Percentiles rank a stretch among this genome's conserved stretches.
phyloP scores from a whole-genome alignment of 1,139 yeast species.

The Sugiyamaella grinbergsii region DNA sequence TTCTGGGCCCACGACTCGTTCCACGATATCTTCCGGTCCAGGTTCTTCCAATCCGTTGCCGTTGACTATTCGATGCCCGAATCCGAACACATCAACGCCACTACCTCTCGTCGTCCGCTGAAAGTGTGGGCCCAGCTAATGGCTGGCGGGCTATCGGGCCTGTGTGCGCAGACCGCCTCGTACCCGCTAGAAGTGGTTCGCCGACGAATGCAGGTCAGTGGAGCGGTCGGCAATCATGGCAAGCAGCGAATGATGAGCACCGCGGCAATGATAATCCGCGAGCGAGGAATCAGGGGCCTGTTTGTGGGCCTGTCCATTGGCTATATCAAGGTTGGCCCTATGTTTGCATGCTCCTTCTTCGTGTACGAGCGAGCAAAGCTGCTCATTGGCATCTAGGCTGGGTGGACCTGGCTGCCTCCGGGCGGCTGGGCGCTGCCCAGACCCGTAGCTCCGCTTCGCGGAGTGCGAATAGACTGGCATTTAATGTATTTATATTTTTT shows the following conservation, averaged over 20 bases:
- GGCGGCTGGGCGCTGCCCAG: too few relatives aligned
- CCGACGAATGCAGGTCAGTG: slow-evolving; percentile 95
- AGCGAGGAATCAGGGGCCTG: slow-evolving; percentile 76
- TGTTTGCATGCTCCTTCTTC: slow-evolving; percentile 95
- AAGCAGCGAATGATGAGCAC: slow-evolving; percentile 47
- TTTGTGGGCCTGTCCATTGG: slow-evolving; percentile 95
- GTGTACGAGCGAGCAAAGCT: slow-evolving; percentile 87
- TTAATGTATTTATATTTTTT: slow-evolving; percentile 30
- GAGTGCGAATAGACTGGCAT: slow-evolving; percentile 34
- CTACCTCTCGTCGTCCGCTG: slow-evolving; percentile 52
- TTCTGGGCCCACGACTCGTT: slow-evolving; percentile 90
- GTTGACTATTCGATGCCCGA: slow-evolving; percentile 23
- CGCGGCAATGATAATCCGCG: slow-evolving; percentile 52
- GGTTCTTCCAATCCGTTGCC: slow-evolving; percentile 39
- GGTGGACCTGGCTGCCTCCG: too few relatives aligned
- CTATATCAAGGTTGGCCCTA: slow-evolving; percentile 90
- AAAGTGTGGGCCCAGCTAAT: slow-evolving; percentile 87
- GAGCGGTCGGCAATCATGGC: slow-evolving; percentile 50
- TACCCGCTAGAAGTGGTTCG: slow-evolving; percentile 96
- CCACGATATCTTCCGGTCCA: slow-evolving; percentile 79
- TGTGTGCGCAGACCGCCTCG: slow-evolving; percentile 94
- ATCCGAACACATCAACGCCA: slow-evolving; percentile 17
- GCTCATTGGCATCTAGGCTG: slow-evolving; percentile 56
- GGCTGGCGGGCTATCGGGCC: slow-evolving; percentile 95
- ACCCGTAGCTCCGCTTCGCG: too few relatives aligned